These are phyloP conservation scores for Agrocybe chaxingu DNA, from an alignment of 768 basidiomycete genomes.

Conservation along the genomic window DNA sequence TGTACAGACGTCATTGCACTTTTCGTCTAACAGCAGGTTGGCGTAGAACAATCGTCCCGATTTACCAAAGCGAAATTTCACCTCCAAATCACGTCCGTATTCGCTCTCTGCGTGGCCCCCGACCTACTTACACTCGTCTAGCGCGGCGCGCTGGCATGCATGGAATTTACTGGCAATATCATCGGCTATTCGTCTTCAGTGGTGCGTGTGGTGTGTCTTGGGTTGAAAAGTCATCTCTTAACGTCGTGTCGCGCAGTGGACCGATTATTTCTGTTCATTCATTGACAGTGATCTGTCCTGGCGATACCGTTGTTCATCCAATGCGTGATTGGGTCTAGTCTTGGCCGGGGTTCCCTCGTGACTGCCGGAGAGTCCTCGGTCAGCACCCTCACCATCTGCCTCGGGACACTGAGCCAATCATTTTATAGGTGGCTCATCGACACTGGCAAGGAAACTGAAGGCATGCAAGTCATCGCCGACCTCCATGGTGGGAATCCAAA, in stretches of 20 bases:
- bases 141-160: slow-evolving; percentile 89
- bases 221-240: not conserved
- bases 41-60: slow-evolving; percentile 85
- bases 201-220: slow-evolving; percentile 41
- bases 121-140: slow-evolving; percentile 23
- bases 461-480: slow-evolving; percentile 83
- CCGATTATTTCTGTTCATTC: slow-evolving; percentile 91
- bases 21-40: too few species aligned
- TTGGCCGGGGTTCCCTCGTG: slow-evolving; percentile 78
- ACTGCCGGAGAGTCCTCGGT: slow-evolving; percentile 91
- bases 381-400: slow-evolving; percentile 12
- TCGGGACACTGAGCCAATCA: slow-evolving; percentile 25
- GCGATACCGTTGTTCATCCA: slow-evolving; percentile 90
- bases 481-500: slow-evolving; percentile 80
- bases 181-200: slow-evolving; percentile 88
- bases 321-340: slow-evolving; percentile 79
- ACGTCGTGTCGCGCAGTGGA: slow-evolving; percentile 56
- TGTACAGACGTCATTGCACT: not conserved
- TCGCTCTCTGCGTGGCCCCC: not conserved
- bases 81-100: slow-evolving; percentile 79
- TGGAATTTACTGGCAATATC: slow-evolving; percentile 94
- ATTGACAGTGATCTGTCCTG: slow-evolving; percentile 85
- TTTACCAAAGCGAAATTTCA: slow-evolving; percentile 94
- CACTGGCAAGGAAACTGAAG: slow-evolving; percentile 76
- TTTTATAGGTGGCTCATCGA: slow-evolving; percentile 83